Conservation (phyloP, 148 eudicot genomes). For the Chenopodium suecicum region DNA sequence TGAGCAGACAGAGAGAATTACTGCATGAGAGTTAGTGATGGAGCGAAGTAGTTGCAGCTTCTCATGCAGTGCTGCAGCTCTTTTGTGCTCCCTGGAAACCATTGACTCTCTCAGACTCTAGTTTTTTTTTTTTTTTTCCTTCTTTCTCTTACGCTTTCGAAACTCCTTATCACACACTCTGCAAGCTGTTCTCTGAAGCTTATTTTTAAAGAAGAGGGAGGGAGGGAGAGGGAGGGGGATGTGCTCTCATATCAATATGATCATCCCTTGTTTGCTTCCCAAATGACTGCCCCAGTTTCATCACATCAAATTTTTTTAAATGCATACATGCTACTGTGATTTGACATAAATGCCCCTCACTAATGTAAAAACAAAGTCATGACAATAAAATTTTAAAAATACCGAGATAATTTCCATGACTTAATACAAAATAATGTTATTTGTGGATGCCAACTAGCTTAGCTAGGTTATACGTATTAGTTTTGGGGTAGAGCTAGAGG, state of each 20-base stretch:
- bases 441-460: too few relatives aligned
- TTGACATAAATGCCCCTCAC: slow-evolving; percentile 37
- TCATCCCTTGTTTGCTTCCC: slow-evolving; percentile 58
- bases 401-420: not conserved
- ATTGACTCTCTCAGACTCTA: slow-evolving; percentile 27
- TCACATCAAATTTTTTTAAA: slow-evolving; percentile 5
- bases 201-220: slow-evolving; percentile 35
- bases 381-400: not conserved
- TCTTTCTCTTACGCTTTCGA: slow-evolving; percentile 4
- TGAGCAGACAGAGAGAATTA: slow-evolving; percentile 33
- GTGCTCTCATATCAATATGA: slow-evolving; percentile 59
- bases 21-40: slow-evolving; percentile 91
- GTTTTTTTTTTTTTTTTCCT: not conserved
- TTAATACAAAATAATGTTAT: not conserved
- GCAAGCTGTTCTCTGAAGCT: slow-evolving; percentile 27
- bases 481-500: too few relatives aligned
- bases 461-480: too few relatives aligned
- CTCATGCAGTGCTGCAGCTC: slow-evolving; percentile 70
- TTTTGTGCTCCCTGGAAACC: slow-evolving; percentile 78
- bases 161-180: slow-evolving; percentile 27
- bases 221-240: slow-evolving; percentile 26
- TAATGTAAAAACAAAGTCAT: not conserved
- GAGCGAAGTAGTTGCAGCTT: slow-evolving; percentile 94
- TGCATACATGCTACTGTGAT: slow-evolving; percentile 8
- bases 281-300: slow-evolving; percentile 31